These are phyloP conservation scores for Juglanconis sp. DNA, from an alignment of 2,329 filamentous ascomycete genomes.

Conservation along the genomic window DNA sequence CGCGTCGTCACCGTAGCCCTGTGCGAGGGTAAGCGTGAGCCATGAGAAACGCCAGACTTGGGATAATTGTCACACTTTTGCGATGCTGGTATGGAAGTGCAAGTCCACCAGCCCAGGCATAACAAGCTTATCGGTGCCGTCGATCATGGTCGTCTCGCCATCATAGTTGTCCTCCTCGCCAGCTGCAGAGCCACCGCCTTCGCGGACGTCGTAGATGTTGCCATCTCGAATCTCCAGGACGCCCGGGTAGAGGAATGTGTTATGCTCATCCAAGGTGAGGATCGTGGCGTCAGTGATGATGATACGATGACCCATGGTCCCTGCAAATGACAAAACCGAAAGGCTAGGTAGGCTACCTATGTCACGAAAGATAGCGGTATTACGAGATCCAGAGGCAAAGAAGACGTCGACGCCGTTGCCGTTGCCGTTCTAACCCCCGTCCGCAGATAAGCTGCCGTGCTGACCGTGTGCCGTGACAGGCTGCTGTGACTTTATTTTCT, in stretches of 20 bases:
- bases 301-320: constrained; percentile 13
- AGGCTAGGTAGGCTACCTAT: neutral
- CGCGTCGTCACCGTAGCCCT: constrained; percentile 22
- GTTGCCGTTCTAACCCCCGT: no score
- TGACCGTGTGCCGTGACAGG: no score
- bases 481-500: no score
- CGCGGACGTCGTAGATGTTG: constrained; percentile 18
- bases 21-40: neutral
- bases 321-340: neutral
- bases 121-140: constrained; percentile 23
- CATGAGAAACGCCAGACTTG: neutral
- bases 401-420: no score
- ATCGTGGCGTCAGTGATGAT: constrained; percentile 22
- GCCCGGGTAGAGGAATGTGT: constrained; percentile 22
- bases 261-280: constrained; percentile 21
- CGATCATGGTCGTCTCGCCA: constrained; percentile 19
- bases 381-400: no score
- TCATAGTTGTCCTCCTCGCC: constrained; percentile 18
- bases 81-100: constrained; percentile 24
- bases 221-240: constrained; percentile 22
- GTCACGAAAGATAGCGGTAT: no score
- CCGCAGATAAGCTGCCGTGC: no score
- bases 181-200: constrained; percentile 9
- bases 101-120: constrained; percentile 24
- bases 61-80: constrained; percentile 18